Evolutionary conservation across 2,329 filamentous ascomycete genomes (phyloP).

Genomic region (Plenodomus biglobosus): DNA sequence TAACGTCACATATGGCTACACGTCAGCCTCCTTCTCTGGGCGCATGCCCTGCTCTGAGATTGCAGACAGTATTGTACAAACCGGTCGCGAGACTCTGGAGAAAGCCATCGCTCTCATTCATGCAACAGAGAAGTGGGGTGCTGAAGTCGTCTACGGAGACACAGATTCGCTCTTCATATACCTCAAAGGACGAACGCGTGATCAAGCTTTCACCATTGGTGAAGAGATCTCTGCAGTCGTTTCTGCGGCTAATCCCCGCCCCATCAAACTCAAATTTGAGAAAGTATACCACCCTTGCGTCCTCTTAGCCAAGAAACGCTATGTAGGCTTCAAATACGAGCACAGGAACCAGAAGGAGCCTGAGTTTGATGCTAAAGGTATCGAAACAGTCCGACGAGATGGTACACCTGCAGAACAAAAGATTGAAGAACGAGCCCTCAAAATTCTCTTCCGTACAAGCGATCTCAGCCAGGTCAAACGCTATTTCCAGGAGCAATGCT

Average conservation of each 20-base stretch:
- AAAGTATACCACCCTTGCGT: constrained; percentile 98
- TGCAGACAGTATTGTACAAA: constrained; percentile 96
- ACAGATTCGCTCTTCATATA: constrained; percentile 94
- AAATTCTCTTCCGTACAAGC: constrained; percentile 83
- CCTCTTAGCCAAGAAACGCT: constrained; percentile 92
- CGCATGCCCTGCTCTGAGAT: constrained; percentile 98
- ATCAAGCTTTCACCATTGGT: constrained; percentile 89
- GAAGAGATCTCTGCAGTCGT: constrained; percentile 87
- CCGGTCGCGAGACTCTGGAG: constrained; percentile 90
- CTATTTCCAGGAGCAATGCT: constrained; percentile 88
- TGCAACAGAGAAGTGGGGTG: constrained; percentile 81
- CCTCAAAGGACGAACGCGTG: constrained; percentile 80
- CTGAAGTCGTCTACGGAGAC: constrained; percentile 97
- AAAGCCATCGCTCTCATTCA: constrained; percentile 92
- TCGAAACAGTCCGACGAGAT: constrained; percentile 93
- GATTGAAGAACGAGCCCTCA: constrained; percentile 90
- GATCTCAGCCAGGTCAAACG: constrained; percentile 85
- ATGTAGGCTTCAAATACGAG: constrained; percentile 98
- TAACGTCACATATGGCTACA: constrained; percentile 99
- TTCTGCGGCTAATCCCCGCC: constrained; percentile 85
- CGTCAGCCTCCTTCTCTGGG: constrained; percentile 93
- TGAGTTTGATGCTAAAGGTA: constrained; percentile 96
- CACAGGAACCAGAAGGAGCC: constrained; percentile 71
- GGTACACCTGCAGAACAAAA: constrained; percentile 95
- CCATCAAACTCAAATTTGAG: constrained; percentile 95